phyloP scores from a whole-genome alignment of 2,329 filamentous ascomycete genomes.

The Mycosphaerella sp. region DNA sequence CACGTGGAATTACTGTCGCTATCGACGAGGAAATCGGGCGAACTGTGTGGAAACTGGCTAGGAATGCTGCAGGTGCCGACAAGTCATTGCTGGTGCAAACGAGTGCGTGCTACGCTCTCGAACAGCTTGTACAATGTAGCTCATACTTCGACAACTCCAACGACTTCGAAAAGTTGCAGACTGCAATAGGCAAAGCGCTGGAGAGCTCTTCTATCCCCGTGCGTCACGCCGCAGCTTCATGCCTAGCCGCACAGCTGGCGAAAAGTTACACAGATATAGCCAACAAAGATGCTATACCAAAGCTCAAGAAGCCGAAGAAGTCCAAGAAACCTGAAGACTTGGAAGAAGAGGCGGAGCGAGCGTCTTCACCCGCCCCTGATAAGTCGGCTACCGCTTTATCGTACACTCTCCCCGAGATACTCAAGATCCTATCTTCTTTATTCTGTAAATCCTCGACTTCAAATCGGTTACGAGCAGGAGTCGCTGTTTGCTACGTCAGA shows the following conservation, averaged over 20 bases:
- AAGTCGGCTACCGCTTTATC: conserved; percentile 64
- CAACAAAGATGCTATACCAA: conserved; percentile 47
- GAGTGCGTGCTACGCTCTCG: conserved; percentile 71
- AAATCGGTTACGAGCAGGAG: conserved; percentile 72
- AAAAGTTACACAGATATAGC: conserved; percentile 67
- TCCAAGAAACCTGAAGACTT: conserved; percentile 58
- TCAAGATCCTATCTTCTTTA: conserved; percentile 71
- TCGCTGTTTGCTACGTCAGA: conserved; percentile 81
- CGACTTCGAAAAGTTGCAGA: conserved; percentile 86
- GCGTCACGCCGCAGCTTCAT: conserved; percentile 78
- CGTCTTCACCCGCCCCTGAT: conserved; percentile 68
- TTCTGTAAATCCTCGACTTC: conserved; percentile 73
- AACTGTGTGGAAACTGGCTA: conserved; percentile 87
- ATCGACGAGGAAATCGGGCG: conserved; percentile 79
- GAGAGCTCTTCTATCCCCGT: conserved; percentile 71
- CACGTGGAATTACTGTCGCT: conserved; percentile 65
- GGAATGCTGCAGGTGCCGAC: conserved; percentile 68
- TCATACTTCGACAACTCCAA: conserved; percentile 77
- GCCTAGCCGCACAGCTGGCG: conserved; percentile 73
- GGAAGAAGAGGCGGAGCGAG: conserved; percentile 63
- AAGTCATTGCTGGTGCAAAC: conserved; percentile 77
- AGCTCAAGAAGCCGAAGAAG: conserved; percentile 65
- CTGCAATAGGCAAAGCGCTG: conserved; percentile 74
- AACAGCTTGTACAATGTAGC: conserved; percentile 64
- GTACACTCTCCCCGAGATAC: conserved; percentile 68